Evolutionary conservation across 352 stramenopile species (phyloP), one percentile per base, ranked within the genome.

Genomic region (Phytopythium sindhum): DNA sequence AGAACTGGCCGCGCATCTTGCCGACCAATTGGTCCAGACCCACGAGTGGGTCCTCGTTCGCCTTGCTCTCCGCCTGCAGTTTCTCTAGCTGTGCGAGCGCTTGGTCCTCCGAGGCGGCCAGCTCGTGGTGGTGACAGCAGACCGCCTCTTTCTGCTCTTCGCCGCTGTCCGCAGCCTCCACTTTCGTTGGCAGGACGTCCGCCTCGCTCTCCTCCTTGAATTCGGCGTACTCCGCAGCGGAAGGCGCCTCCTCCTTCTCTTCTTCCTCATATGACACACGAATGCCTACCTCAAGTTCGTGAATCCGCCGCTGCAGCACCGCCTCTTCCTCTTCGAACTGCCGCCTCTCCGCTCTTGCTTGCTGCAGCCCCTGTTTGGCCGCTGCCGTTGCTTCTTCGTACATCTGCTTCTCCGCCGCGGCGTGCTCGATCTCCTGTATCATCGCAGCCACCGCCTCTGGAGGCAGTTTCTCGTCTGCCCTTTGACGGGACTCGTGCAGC

Each of bases 201-300:
- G 28, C 48, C 26, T 55, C 48, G 26, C 48, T 55, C 48, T 55
- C 56, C 26, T 51, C 56, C 37, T 61, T 51, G 37, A 47, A 31
- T 17, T 10, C 55, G 2, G 33, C 26, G 33, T 23, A 17, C 35
- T 48, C 14, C n/a, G 19, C 14, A 17, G 19, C 39, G 39, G 39
- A 21, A 45, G 51, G 21, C 17, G 29, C 29, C 31, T 31, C 21
- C 33, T 45, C 31, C 53, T 47, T 19, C 31, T 59, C 53, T 8
- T 28, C 44, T 6, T 23, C 21, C 33, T 33, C 53, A 50, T 60
- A 3, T 12, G 26, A 12, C 50, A 15, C 4, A 12, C 3, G 14
- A 14, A 10, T 24, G 11, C 35, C 50, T 6, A 5, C 26, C 28
- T 35, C 29, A 7, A 9, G n/a, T 29, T 45, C 12, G 1, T n/a